Evolutionary conservation across 129 eudicot species (phyloP).

Genomic region (Centrapalus pauciflorus): DNA sequence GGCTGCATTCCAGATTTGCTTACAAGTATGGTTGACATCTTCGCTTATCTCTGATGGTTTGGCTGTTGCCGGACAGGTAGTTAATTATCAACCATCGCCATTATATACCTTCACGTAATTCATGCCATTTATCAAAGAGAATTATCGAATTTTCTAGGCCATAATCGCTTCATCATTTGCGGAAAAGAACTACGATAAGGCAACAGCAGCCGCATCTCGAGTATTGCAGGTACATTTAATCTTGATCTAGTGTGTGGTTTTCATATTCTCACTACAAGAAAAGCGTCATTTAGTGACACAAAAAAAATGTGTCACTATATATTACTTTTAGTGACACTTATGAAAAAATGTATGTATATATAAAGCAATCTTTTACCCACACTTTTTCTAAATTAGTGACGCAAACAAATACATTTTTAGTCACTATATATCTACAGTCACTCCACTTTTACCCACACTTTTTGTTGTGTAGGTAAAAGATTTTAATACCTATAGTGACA

Average conservation of each 20-base stretch:
- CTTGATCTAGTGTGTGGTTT: no score
- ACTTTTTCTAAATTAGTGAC: no score
- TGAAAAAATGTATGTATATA: no score
- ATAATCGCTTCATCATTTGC: constrained; percentile 84
- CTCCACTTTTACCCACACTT: no score
- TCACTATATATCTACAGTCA: no score
- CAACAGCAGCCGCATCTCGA: constrained; percentile 62
- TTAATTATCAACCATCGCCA: no score
- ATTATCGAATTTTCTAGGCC: constrained; percentile 36
- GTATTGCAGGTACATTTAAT: constrained; percentile 69
- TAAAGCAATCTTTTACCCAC: no score
- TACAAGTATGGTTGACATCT: constrained; percentile 58
- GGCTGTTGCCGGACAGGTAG: constrained; percentile 72
- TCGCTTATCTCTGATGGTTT: constrained; percentile 60
- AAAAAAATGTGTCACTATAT: not conserved
- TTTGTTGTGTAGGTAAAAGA: no score
- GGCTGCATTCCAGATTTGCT: constrained; percentile 62
- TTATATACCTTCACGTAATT: not conserved
- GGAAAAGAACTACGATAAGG: constrained; percentile 70
- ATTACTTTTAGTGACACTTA: no score
- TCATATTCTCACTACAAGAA: no score
- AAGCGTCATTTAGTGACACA: not conserved
- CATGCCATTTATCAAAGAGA: not conserved
- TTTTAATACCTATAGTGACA: no score
- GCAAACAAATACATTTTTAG: no score